Evolutionary conservation across 208 protist genomes (phyloP), one percentile per base, ranked within the genome.

Genomic region (Acanthamoeba rhysodes): DNA sequence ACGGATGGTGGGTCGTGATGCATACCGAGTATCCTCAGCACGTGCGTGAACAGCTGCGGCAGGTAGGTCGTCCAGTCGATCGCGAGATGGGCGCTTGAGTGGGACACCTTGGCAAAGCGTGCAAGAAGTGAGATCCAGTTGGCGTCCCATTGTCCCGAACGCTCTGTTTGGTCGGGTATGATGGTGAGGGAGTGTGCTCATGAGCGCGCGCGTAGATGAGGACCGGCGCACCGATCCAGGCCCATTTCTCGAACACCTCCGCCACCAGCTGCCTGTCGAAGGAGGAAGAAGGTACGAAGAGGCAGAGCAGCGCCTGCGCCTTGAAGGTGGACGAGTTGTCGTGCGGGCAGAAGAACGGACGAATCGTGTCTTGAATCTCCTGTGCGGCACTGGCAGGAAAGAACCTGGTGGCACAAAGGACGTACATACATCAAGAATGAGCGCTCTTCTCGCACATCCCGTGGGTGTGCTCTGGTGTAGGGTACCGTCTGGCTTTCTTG

Each of bases 181-280:
- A 8, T 12, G 2, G n/a, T 20, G 32, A 0, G 20, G 55, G 16
- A 59, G 3, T 57, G 55, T 59, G 55, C 55, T 18, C 18, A 18
- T 7, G 16, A 59, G 55, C 0, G 55, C 14, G 32, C 4, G 53
- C 48, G 48, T 50, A 4, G 0, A 50, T 50, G 55, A 59, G 55
- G 29, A 5, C 4, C 5, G 24, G 27, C 45, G 14, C 68, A 90
- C 84, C 84, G 9, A 90, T 90, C 84, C 84, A 90, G 48, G n/a
- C 29, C 84, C 84, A 90, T 53, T 90, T 90, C 6, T 62, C 57
- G 45, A 90, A 90, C 29, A 90, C 84, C 12, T 68, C 55, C 41
- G 34, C 74, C 41, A 84, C 24, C 9, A 84, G 8, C 41, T 50
- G 8, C 41, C 29, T 22, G 34, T 14, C 32, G 74, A 45, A 84